A percentile compares a stretch with the other conserved stretches of the same genome.
Conservation (phyloP, 1,139 yeast species). For the Sugiyamaella xylanicola region DNA sequence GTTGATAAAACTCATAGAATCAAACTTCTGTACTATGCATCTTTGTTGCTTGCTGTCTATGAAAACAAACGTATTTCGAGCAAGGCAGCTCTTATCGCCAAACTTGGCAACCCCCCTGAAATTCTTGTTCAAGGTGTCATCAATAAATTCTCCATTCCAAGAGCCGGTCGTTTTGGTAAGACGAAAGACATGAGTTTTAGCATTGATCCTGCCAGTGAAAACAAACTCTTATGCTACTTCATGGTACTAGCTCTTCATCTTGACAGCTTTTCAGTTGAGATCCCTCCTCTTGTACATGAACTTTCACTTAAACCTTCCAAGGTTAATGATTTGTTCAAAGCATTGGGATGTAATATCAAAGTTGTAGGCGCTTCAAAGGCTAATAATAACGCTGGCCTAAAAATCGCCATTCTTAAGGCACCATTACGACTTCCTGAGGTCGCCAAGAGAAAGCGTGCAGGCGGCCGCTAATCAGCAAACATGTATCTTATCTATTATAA, state of each 20-base stretch:
- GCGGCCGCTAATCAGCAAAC: slow-evolving; percentile 13
- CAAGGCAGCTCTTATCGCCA: slow-evolving; percentile 62
- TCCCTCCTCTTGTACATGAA: slow-evolving; percentile 83
- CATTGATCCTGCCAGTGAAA: slow-evolving; percentile 86
- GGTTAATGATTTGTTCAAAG: slow-evolving; percentile 67
- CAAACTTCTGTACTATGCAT: slow-evolving; percentile 74
- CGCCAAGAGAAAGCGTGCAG: slow-evolving; percentile 40
- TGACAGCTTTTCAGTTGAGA: slow-evolving; percentile 72
- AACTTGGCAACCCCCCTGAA: slow-evolving; percentile 71
- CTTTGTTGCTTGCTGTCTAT: slow-evolving; percentile 78
- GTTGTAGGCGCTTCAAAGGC: slow-evolving; percentile 79
- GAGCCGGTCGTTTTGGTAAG: slow-evolving; percentile 68
- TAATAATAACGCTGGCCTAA: slow-evolving; percentile 70
- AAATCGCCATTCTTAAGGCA: slow-evolving; percentile 79
- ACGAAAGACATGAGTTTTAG: slow-evolving; percentile 63
- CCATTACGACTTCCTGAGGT: slow-evolving; percentile 90
- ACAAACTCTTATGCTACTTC: slow-evolving; percentile 77
- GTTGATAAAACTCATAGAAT: slow-evolving; percentile 56
- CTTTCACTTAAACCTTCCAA: slow-evolving; percentile 79
- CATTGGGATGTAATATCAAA: slow-evolving; percentile 80
- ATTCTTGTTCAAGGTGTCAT: slow-evolving; percentile 71
- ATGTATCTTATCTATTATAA: slow-evolving; percentile 4
- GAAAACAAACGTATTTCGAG: slow-evolving; percentile 65
- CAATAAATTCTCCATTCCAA: slow-evolving; percentile 65
- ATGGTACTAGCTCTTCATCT: slow-evolving; percentile 73